Evolutionary conservation across 2,329 filamentous ascomycete species (phyloP), one percentile per base, ranked within the genome.

Genomic region (Ceratocystis diversiconidia): DNA sequence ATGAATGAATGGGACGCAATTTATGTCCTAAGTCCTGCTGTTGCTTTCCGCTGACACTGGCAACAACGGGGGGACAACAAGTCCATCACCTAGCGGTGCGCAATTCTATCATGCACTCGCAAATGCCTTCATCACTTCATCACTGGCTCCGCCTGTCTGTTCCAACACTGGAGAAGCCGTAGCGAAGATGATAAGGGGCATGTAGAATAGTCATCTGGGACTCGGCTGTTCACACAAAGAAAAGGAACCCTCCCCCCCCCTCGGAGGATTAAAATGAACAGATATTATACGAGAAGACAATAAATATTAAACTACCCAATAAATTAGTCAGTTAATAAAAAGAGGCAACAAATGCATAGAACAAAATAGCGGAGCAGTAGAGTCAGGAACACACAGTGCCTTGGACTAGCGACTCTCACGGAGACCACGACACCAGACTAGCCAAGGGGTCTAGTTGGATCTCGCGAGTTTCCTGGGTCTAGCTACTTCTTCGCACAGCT

Each of bases 361-460:
- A 15, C 48, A 7, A 50, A n/a, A 15, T n/a, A 10, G 25, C 25
- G 30, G 30, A 57, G 15, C 12, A n/a, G 25, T 32, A 28, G 52
- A 32, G 22, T 32, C 52, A 57, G 52, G 52, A n/a, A 57, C 52
- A 57, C 52, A 57, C 52, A 57, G 52, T 57, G 52, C 52, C 25
- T 12, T 52, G 52, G 1, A 15, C 52, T 57, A 57, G 15, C 17
- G 7, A 57, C 2, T 57, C 25, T 17, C 15, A 30, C 52, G 52
- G 52, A 57, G 52, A 57, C 28, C 52, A 57, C 52, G 52, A 57
- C 52, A 32, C 22, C 52, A 57, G 52, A 41, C 36, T 32, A 28
- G 22, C 52, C 22, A 57, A 50, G 48, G 48, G 52, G 52, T 57
- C 52, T 17, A 17, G 30, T 57, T 28, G 52, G 30, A 15, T 57